Evolutionary conservation across 768 basidiomycete species (phyloP), one percentile per base, ranked within the genome.

Genomic region (Mycena amicta): DNA sequence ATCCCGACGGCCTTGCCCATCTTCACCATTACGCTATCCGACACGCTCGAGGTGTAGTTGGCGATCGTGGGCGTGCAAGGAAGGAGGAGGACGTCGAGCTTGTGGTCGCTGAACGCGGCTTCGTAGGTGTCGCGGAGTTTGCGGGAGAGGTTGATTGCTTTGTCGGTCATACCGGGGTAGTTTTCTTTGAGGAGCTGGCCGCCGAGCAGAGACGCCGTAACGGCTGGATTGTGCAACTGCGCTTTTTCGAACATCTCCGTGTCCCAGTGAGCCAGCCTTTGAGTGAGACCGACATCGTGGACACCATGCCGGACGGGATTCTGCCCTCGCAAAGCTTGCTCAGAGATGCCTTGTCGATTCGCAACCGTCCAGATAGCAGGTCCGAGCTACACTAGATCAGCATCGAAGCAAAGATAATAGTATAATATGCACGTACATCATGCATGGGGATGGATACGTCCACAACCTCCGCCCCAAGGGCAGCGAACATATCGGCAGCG

Each of bases 391-490:
- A 37, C 18, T 8, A 37, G 27, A 22, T 49, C 22, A 28, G 47
- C 12, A 12, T 4, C 11, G 22, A 20, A 49, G 26, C n/a, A n/a
- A n/a, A 49, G 22, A 49, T 45, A 25, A 8, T 5, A 49, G n/a
- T 49, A 49, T 26, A 26, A 5, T 8, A 16, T 8, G 43, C 13
- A 15, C 47, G 66, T n/a, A 64, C 52, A 6, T 70, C 59, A 63
- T 74, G 77, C 60, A 72, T 66, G 1, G 80, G 78, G 4, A 77
- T 68, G 18, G 75, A 77, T 1, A 80, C 71, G 37, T 78, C 76
- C 22, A 73, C 66, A 0, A 80, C 74, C 13, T 67, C 70, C 0
- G 78, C 79, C 13, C 78, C 78, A 8, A 80, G 68, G 1, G 65
- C 66, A 47, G 57, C 57, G 43, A 78, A 78, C 46, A 72, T 61